Conservation (phyloP, 148 eudicot species). For the Amaranthus hypochondriacus region DNA sequence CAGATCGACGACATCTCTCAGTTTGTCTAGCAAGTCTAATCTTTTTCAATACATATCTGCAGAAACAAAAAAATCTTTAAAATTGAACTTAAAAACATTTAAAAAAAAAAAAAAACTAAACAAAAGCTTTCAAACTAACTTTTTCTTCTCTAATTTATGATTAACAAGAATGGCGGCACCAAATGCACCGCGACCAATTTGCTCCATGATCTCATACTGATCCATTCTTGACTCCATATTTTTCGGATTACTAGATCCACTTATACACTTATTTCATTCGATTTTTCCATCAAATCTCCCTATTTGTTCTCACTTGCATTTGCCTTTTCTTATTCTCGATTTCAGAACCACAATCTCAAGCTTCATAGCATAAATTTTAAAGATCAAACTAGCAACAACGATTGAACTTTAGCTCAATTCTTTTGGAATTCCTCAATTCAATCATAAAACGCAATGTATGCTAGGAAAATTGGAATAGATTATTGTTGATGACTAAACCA, state of each 20-base stretch:
- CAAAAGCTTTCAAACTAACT: constrained; percentile 39
- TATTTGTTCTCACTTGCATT: no score
- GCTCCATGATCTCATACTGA: constrained; percentile 99
- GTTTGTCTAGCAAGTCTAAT: constrained; percentile 97
- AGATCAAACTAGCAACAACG: background rate
- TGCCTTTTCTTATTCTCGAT: background rate
- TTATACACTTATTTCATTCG: background rate
- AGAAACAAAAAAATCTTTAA: constrained; percentile 2
- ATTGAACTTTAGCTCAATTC: background rate
- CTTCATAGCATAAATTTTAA: background rate
- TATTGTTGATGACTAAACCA: constrained; percentile 3
- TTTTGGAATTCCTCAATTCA: background rate
- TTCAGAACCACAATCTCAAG: background rate
- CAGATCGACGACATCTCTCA: constrained; percentile 94
- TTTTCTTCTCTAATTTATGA: constrained; percentile 80
- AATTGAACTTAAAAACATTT: background rate
- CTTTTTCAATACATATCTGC: constrained; percentile 91
- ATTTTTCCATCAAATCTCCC: background rate
- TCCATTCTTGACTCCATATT: constrained; percentile 87
- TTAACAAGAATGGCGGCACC: constrained; percentile 96
- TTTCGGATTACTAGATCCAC: constrained; percentile 7
- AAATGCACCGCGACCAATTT: constrained; percentile 96
- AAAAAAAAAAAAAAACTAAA: background rate
- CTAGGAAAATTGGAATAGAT: background rate
- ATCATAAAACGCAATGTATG: background rate